Conservation (phyloP, 2,329 filamentous ascomycete genomes). For the Fusarium pininemorale region DNA sequence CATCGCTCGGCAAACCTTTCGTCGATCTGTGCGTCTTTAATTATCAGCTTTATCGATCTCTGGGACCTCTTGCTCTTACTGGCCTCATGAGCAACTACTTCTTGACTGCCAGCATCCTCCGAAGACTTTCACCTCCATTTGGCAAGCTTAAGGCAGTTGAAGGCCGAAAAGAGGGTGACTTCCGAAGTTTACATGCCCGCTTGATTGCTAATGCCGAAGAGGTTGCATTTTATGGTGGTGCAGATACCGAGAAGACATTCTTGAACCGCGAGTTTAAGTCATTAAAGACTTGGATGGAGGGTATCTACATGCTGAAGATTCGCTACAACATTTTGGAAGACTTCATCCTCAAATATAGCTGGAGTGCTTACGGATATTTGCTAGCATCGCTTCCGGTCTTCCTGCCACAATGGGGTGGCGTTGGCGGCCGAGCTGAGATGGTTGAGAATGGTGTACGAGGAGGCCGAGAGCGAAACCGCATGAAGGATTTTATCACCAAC, state of each 20-base stretch:
- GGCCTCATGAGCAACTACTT: constrained; percentile 94
- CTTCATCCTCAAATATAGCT: constrained; percentile 97
- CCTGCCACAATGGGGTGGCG: constrained; percentile 90
- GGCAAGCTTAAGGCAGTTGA: constrained; percentile 97
- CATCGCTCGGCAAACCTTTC: constrained; percentile 94
- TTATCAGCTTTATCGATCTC: constrained; percentile 91
- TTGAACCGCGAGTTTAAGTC: constrained; percentile 92
- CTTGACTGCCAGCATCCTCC: constrained; percentile 87
- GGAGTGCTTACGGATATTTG: constrained; percentile 97
- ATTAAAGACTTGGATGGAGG: constrained; percentile 96
- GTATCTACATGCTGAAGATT: constrained; percentile 97
- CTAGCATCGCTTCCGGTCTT: constrained; percentile 94
- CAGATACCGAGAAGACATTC: constrained; percentile 93
- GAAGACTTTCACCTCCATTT: constrained; percentile 91
- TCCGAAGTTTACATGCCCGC: constrained; percentile 87
- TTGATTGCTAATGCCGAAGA: constrained; percentile 97
- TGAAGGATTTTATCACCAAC: constrained; percentile 99
- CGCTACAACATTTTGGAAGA: constrained; percentile 99
- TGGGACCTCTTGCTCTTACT: constrained; percentile 86
- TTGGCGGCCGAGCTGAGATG: constrained; percentile 78
- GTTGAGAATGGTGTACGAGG: constrained; percentile 59
- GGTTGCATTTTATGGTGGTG: constrained; percentile 95
- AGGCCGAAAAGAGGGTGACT: constrained; percentile 93
- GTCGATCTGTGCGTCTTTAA: constrained; percentile 99
- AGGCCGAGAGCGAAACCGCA: constrained; percentile 81